Evolutionary conservation across 306 rosid species (phyloP).

Genomic region (Lathyrus aphaca): DNA sequence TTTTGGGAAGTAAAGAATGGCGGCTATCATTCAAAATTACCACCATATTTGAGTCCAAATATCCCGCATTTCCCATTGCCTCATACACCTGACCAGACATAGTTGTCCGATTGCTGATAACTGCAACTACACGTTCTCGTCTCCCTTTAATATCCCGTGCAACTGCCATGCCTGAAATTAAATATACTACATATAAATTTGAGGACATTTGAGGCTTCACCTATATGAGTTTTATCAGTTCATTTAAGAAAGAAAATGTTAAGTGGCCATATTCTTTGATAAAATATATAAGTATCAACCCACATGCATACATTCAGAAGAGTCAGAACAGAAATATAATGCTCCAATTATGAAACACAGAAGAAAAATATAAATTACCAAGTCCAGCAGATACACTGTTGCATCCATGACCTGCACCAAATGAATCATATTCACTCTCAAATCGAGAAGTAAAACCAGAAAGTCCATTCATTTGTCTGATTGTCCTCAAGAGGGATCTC

Average conservation of each 20-base stretch:
- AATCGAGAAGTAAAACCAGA: conserved; percentile 71
- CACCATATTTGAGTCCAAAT: conserved; percentile 84
- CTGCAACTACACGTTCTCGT: conserved; percentile 71
- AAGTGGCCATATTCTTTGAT: conserved; percentile 17
- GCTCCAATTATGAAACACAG: background rate
- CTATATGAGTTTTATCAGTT: conserved; percentile 1
- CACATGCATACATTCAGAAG: conserved; percentile 13
- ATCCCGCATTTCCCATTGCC: conserved; percentile 93
- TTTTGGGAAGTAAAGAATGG: conserved; percentile 75
- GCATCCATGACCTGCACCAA: conserved; percentile 97
- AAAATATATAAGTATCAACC: conserved; percentile 12
- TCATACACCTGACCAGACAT: conserved; percentile 90
- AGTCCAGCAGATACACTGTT: conserved; percentile 95
- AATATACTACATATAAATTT: conserved; percentile 23
- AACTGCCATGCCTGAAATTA: conserved; percentile 83
- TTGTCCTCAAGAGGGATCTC: conserved; percentile 67
- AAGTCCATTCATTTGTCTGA: conserved; percentile 67
- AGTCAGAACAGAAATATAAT: conserved; percentile 19
- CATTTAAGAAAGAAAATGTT: conserved; percentile 9
- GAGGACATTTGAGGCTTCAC: conserved; percentile 26
- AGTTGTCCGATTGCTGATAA: conserved; percentile 84
- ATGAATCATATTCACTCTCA: conserved; percentile 89
- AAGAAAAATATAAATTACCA: conserved; percentile 57
- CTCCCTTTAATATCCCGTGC: conserved; percentile 92
- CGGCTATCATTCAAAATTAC: conserved; percentile 90